A percentile compares a stretch with the other conserved stretches of the same genome.
Conservation (phyloP, 192 early-diverging fungal genomes). For the Backusella circina region DNA sequence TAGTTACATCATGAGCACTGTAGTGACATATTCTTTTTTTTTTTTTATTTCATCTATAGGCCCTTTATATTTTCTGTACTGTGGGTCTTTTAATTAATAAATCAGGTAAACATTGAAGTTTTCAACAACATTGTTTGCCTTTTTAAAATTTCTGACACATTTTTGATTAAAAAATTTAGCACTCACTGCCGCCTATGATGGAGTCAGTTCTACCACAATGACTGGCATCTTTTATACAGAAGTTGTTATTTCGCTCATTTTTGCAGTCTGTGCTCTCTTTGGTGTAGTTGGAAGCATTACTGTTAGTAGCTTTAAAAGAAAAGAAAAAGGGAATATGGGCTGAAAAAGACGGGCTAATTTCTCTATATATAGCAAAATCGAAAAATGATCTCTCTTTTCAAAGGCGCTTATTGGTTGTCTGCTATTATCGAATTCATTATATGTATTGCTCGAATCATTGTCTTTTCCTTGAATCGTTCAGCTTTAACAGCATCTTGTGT, state of each 20-base stretch:
- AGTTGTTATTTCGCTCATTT: slow-evolving; percentile 15
- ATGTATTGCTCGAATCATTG: slow-evolving; percentile 14
- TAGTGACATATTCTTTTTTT: not conserved
- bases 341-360: not conserved
- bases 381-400: slow-evolving; percentile 18
- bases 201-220: not conserved
- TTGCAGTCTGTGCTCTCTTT: slow-evolving; percentile 19
- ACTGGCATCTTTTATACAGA: slow-evolving; percentile 9
- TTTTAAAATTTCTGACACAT: not conserved
- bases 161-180: not conserved
- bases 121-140: no score
- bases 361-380: slow-evolving; percentile 28
- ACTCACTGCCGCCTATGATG: not conserved
- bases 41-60: not conserved
- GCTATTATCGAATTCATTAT: slow-evolving; percentile 20
- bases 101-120: not conserved
- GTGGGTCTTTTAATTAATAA: not conserved
- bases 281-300: slow-evolving; percentile 29
- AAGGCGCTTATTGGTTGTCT: slow-evolving; percentile 24
- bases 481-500: not conserved
- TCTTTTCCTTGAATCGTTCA: not conserved
- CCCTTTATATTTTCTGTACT: not conserved
- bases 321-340: not conserved
- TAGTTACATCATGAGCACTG: no score
- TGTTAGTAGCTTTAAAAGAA: slow-evolving; percentile 4